Percentiles rank a stretch among this genome's conserved stretches.
These are phyloP conservation scores for Rosa rugosa DNA, from an alignment of 306 rosid genomes.

Conservation along the genomic window DNA sequence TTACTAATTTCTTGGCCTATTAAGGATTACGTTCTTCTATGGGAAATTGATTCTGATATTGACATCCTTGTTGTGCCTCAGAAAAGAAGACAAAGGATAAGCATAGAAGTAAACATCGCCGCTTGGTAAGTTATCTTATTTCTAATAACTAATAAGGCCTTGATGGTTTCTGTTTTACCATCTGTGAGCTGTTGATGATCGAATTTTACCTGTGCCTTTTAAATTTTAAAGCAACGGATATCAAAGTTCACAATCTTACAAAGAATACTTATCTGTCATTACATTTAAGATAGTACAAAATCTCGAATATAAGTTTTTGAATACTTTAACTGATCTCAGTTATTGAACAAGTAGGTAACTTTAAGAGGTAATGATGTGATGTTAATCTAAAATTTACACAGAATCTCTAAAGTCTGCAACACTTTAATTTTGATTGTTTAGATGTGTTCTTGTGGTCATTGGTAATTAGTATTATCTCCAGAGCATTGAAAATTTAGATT, in stretches of 20 bases:
- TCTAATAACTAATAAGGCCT: conserved; percentile 3
- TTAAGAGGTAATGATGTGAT: background rate
- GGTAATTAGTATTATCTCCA: background rate
- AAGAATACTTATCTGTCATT: background rate
- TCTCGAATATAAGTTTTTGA: background rate
- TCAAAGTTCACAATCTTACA: background rate
- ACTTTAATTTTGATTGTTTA: background rate
- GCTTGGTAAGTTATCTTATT: conserved; percentile 48
- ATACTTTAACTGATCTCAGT: background rate
- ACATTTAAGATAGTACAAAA: background rate
- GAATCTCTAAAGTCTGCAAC: background rate
- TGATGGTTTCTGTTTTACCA: background rate
- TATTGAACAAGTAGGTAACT: background rate
- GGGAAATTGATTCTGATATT: conserved; percentile 5
- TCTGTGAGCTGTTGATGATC: background rate
- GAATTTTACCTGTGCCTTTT: background rate
- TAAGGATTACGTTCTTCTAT: conserved; percentile 14
- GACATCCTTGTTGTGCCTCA: conserved; percentile 32
- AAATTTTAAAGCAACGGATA: background rate
- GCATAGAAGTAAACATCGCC: conserved; percentile 52
- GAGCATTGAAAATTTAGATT: background rate
- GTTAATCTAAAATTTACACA: background rate
- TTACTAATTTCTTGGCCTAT: conserved; percentile 6
- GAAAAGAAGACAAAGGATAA: conserved; percentile 74
- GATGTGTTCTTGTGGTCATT: background rate